Evolutionary conservation across 805 yeast species (phyloP).

Genomic region (Lipomyces sp.): DNA sequence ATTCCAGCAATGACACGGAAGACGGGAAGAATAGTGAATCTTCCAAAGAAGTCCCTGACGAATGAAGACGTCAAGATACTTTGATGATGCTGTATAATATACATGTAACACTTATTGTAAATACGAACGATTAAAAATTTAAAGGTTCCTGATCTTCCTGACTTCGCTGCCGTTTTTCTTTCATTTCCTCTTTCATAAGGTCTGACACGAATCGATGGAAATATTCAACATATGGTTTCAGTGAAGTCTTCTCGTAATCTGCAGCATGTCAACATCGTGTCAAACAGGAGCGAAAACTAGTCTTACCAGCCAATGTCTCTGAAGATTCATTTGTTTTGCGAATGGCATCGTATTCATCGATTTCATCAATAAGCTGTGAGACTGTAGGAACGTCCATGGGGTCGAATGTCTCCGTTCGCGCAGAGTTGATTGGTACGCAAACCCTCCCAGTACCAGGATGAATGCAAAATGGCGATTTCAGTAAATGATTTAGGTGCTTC

Average conservation of each 20-base stretch:
- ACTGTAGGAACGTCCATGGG: slow-evolving; percentile 83
- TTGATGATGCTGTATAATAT: background rate
- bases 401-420: slow-evolving; percentile 58
- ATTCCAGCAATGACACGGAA: background rate
- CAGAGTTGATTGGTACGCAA: slow-evolving; percentile 73
- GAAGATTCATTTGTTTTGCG: slow-evolving; percentile 12
- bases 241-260: slow-evolving; percentile 67
- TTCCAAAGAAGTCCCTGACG: background rate
- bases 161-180: slow-evolving; percentile 47
- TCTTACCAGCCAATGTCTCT: slow-evolving; percentile 19
- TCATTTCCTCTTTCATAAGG: slow-evolving; percentile 60
- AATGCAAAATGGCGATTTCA: slow-evolving; percentile 94
- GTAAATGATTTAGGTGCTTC: slow-evolving; percentile 82
- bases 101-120: background rate
- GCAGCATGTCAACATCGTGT: slow-evolving; percentile 8
- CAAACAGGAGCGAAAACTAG: background rate
- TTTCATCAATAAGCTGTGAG: slow-evolving; percentile 63
- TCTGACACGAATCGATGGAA: slow-evolving; percentile 67
- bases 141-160: slow-evolving; percentile 20
- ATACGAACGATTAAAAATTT: slow-evolving; percentile 13
- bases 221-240: slow-evolving; percentile 70
- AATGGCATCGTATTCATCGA: slow-evolving; percentile 48
- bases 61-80: background rate
- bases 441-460: slow-evolving; percentile 92
- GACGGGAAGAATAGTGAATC: background rate